Base-by-base conservation (phyloP, 1,139 yeast species). In the Nadsonia starkeyi-henricii region DNA sequence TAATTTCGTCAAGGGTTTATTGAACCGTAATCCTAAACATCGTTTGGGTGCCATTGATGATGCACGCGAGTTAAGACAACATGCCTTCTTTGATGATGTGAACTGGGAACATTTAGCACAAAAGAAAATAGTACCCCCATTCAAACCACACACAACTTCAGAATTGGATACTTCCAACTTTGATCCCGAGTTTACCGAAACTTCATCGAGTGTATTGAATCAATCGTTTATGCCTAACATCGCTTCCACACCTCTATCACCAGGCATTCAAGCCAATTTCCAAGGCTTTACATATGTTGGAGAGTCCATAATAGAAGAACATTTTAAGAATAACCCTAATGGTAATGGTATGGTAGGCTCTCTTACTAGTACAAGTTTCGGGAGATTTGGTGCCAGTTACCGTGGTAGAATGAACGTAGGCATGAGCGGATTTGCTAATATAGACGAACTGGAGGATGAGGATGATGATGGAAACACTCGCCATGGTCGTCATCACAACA, bases 281-380 rank as follows among this genome's bases (percentile, higher is more conserved):
- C 85, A 86, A 60, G 97, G 97, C 1, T 89, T 89, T 63, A 89
- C 97, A 0, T 91, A 85, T 65, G 96, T 91, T 45, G 96, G 88
- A 62, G 96, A 85, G 56, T 83, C 93, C n/a, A 77, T 93, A 23
- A 80, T 89, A 73, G 95, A 86, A 58, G 95, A 86, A 57, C 86
- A 83, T 62, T 81, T 82, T 57, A 67, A 68, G 46, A 63, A 55
- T 45, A 52, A 61, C 45, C 47, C 23, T 33, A 41, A 26, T 41
- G 41, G 43, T 26, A 48, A 47, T n/a, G 44, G 17, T 33, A 12
- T 33, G 17, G 39, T 5, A 5, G 12, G 4, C 17, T 13, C 17
- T 15, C 53, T 43, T 21, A 51, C 41, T 18, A 41, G 39, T 20
- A 20, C 36, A 21, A 33, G 15, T 19, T 18, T 43, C 19, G 33